These are phyloP conservation scores for Pleurotus salmoneostramineus DNA, from an alignment of 768 basidiomycete genomes.

Conservation along the genomic window DNA sequence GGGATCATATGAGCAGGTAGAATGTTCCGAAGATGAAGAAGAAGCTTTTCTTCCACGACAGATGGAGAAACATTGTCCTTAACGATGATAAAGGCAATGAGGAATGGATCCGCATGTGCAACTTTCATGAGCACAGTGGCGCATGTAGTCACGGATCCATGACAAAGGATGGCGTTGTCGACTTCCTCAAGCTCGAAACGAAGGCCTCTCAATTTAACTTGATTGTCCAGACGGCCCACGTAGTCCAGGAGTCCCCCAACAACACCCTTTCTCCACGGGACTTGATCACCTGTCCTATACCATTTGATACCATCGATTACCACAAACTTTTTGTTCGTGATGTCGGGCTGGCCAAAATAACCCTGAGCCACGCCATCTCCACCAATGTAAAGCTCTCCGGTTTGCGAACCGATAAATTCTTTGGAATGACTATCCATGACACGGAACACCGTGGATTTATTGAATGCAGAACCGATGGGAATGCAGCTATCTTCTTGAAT, in stretches of 20 bases:
- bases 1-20: conserved; percentile 4
- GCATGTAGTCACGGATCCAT: not conserved
- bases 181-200: conserved; percentile 6
- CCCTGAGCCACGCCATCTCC: not conserved
- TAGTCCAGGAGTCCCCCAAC: conserved; percentile 1
- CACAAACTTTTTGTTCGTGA: not conserved
- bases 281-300: conserved; percentile 4
- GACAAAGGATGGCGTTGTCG: not conserved
- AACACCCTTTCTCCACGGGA: not conserved
- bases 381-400: not conserved
- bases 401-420: not conserved
- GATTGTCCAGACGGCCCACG: not conserved
- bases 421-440: not conserved
- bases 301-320: not conserved
- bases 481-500: not conserved
- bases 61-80: not conserved
- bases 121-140: not conserved
- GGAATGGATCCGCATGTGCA: not conserved
- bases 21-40: not conserved
- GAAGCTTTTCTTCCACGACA: not conserved
- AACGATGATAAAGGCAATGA: not conserved
- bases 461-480: not conserved
- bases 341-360: not conserved
- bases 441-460: not conserved
- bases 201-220: conserved; percentile 7